These are phyloP conservation scores for Penicillium cataractarum DNA, from an alignment of 495 filamentous ascomycete species.

Conservation along the genomic window DNA sequence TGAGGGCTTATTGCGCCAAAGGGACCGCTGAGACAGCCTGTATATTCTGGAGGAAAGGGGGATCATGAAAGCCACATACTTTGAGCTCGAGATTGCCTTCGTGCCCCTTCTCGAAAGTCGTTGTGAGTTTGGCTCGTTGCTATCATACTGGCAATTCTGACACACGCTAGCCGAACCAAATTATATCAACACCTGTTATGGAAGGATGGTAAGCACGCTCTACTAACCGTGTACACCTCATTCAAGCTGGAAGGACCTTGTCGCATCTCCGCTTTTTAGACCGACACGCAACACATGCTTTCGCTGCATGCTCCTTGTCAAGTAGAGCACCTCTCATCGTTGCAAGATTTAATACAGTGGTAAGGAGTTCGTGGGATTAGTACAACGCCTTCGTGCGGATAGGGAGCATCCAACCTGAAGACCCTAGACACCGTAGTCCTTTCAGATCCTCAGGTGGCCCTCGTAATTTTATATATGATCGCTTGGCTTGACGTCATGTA, in stretches of 20 bases:
- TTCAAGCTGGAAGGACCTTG: background rate
- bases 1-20: background rate
- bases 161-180: background rate
- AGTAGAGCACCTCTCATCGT: background rate
- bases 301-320: background rate
- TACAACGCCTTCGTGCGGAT: no score
- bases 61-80: background rate
- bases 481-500: no score
- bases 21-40: background rate
- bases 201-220: background rate
- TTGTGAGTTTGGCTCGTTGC: background rate
- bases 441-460: no score
- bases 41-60: no score
- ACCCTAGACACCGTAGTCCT: no score
- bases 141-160: background rate
- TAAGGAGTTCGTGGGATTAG: background rate
- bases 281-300: background rate
- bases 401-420: background rate
- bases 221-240: background rate
- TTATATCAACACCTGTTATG: background rate
- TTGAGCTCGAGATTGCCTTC: background rate
- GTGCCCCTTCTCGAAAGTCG: background rate
- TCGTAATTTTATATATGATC: no score
- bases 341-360: background rate
- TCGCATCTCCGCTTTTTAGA: background rate